phyloP scores from a whole-genome alignment of 257 asterid genomes.

The Agastache rugosa region DNA sequence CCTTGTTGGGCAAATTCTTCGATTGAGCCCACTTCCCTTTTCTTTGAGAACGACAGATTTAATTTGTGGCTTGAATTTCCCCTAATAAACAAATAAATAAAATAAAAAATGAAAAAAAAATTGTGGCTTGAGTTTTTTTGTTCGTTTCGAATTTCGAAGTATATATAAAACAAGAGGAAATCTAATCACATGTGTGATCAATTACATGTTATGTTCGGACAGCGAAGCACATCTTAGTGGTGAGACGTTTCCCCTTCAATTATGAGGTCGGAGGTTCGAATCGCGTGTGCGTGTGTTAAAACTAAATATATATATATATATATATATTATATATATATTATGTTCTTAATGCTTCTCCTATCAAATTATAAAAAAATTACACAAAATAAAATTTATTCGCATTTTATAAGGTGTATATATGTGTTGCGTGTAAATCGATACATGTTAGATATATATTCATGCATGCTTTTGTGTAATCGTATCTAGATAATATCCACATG shows the following conservation, averaged over 20 bases:
- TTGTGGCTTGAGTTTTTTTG: background rate
- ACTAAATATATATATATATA: too few relatives aligned
- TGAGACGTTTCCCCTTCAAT: too few relatives aligned
- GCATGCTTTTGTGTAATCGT: background rate
- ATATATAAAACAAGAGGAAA: background rate
- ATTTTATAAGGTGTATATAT: background rate
- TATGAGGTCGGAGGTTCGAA: too few relatives aligned
- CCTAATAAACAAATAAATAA: too few relatives aligned
- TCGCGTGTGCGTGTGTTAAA: too few relatives aligned
- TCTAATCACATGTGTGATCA: background rate
- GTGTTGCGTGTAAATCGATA: background rate
- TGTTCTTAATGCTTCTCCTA: background rate
- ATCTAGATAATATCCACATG: background rate
- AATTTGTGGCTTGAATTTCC: background rate
- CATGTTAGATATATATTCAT: background rate
- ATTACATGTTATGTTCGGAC: background rate
- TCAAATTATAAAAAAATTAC: background rate
- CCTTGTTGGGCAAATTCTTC: constrained; percentile 29
- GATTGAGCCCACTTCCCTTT: constrained; percentile 33
- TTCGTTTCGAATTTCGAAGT: background rate
- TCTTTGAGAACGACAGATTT: constrained; percentile 4
- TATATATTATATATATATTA: too few relatives aligned
- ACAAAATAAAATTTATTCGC: background rate
- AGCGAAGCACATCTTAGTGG: too few relatives aligned
- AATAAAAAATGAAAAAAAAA: background rate